Base-by-base conservation (phyloP, 2,329 filamentous ascomycete species). In the Diaporthe ampelina region DNA sequence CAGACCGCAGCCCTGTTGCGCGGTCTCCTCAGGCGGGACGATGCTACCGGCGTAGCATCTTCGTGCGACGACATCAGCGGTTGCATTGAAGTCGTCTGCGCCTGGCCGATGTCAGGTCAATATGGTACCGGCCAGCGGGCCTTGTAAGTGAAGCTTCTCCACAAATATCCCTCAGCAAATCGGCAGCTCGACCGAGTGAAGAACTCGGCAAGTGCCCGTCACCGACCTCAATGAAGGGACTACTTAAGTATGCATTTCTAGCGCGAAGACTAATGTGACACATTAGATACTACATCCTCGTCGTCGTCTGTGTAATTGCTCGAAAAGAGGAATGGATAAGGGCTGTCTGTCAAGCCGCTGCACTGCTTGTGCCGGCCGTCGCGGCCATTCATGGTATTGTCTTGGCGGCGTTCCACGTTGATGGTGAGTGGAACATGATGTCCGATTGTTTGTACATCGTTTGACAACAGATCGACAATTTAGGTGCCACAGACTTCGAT, bases 401-500 rank as follows among this genome's bases (percentile, higher is more conserved):
- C 17, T 85, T 93, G 9, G 88, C 91, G 0, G 85, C 86, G 4
- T 77, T 91, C 15, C 91, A 93, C 79, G 84, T 87, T n/a, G 83
- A 90, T 73, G 85, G 91, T 91, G 77, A 82, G 88, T 48, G 19
- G 7, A 8, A 52, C 6, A 43, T 4, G 43, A 21, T 19, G n/a
- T 54, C 75, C 26, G 73, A 45, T 52, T 26, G 35, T 21, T 5
- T n/a, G 24, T 21, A 2, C 10, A 17, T 35, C 52, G 1, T 13
- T 32, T 65, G 3, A 50, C 58, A 5, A 50, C 19, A 6, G 10
- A 15, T 17, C 21, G 2, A 43, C n/a, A 56, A 1, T 74, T 32
- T 73, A 92, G 91, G 84, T 69, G 91, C 89, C 19, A 87, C 93
- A 19, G 91, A 93, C 78, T 89, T 94, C 88, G 92, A 94, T 77